phyloP scores from a whole-genome alignment of 163 green algal species.

The Coccomyxa subellipsoidea region DNA sequence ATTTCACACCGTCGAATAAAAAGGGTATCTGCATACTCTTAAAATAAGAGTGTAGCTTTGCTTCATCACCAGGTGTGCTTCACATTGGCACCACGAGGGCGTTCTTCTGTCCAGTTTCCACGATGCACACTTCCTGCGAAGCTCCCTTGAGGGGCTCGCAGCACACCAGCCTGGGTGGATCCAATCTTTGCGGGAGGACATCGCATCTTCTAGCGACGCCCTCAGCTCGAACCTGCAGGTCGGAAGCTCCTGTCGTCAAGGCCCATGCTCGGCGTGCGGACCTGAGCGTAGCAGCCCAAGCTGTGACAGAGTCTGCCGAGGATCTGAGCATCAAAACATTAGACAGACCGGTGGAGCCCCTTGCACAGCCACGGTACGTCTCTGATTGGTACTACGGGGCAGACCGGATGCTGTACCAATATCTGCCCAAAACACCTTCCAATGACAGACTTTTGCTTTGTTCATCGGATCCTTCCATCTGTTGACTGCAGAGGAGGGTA shows the following conservation, averaged over 20 bases:
- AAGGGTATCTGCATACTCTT: too few relatives aligned
- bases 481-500: too few relatives aligned
- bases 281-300: not conserved
- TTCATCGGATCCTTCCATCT: too few relatives aligned
- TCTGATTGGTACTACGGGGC: not conserved
- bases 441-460: too few relatives aligned
- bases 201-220: slow-evolving; percentile 4
- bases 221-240: not conserved
- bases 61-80: too few relatives aligned
- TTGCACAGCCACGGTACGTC: slow-evolving; percentile 1
- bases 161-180: not conserved
- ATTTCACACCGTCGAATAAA: too few relatives aligned
- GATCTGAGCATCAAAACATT: not conserved
- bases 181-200: not conserved
- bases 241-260: not conserved
- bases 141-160: not conserved
- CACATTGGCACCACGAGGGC: not conserved
- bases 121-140: not conserved
- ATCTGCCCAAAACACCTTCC: not conserved
- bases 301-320: not conserved
- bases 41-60: too few relatives aligned
- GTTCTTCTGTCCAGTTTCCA: not conserved
- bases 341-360: not conserved
- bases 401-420: not conserved
- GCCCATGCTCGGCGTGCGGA: not conserved